Evolutionary conservation across 352 stramenopile species (phyloP), one percentile per base, ranked within the genome.

Genomic region (Blastocystis sp.): DNA sequence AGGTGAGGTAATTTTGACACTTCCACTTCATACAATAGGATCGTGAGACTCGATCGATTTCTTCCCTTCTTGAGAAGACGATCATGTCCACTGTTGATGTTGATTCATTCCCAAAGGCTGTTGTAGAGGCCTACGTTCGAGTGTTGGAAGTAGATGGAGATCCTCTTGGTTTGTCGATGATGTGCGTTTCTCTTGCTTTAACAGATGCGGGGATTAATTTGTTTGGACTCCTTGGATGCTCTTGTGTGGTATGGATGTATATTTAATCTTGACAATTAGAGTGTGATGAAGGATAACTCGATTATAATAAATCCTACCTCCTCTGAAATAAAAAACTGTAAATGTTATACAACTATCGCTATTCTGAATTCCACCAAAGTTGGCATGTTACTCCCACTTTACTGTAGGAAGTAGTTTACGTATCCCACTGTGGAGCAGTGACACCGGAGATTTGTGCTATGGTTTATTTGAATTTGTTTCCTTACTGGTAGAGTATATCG

Each of bases 91-190:
- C 51, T 42, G 77, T 87, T 19, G 65, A 87, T n/a, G 19, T 87
- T 46, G 65, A 87, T 27, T 66, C 77, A 35, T 87, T 87, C 32
- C 77, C 77, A 11, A 87, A 87, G 35, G 32, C 77, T 39, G 77
- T 87, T 27, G 77, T 87, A 3, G 77, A 87, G 49, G 5, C 74
- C 32, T 87, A 87, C 56, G 74, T 87, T 39, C 54, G 49, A 29
- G 65, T 63, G 6, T 14, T 87, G 12, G 77, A 87, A 46, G 65
- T 74, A 0, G 77, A 87, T 39, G 77, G 77, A 78, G 59, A 87
- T 77, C 77, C 65, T 78, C 43, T 87, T n/a, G 32, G 59, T 63
- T 49, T 87, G 4, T 67, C 65, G 16, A 16, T 63, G 12, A 78
- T 87, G 77, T 78, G 71, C 43, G 77, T 61, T 7, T 78, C 59